These are phyloP conservation scores for Rhododendron kiyosumense DNA, from an alignment of 148 eudicot genomes.

Conservation along the genomic window DNA sequence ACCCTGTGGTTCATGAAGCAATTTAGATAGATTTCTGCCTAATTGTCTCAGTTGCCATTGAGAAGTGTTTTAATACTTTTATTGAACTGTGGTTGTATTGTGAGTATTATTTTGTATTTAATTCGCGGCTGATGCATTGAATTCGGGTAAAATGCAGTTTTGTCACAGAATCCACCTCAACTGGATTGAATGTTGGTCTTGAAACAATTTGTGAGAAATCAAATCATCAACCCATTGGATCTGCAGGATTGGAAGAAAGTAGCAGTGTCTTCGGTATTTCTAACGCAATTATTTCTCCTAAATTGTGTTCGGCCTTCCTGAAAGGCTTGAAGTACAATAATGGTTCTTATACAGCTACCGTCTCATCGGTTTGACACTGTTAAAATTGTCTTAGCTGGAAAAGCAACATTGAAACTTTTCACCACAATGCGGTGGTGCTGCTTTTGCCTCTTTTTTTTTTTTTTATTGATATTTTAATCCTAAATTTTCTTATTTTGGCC, in stretches of 20 bases:
- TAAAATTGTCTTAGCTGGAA: background rate
- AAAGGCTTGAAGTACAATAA: constrained; percentile 58
- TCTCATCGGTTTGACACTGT: constrained; percentile 43
- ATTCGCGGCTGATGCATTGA: background rate
- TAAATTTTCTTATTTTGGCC: background rate
- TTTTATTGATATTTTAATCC: background rate
- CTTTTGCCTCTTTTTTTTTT: background rate
- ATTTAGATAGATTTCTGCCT: background rate
- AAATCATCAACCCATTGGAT: constrained; percentile 19
- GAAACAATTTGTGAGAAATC: constrained; percentile 26
- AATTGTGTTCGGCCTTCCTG: constrained; percentile 44
- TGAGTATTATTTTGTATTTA: background rate
- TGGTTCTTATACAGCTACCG: constrained; percentile 52
- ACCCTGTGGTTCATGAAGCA: background rate
- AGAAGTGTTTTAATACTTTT: background rate
- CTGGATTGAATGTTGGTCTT: constrained; percentile 69
- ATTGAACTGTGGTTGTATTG: background rate
- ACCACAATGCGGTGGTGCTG: background rate
- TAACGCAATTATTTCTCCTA: constrained; percentile 35
- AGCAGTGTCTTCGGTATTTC: constrained; percentile 40
- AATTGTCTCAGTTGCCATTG: background rate
- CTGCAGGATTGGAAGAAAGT: constrained; percentile 28
- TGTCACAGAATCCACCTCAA: constrained; percentile 50
- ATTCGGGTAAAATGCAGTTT: constrained; percentile 49
- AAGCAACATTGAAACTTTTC: background rate